These are phyloP conservation scores for Drechslera avenae DNA, from an alignment of 2,329 filamentous ascomycete species.

Conservation along the genomic window DNA sequence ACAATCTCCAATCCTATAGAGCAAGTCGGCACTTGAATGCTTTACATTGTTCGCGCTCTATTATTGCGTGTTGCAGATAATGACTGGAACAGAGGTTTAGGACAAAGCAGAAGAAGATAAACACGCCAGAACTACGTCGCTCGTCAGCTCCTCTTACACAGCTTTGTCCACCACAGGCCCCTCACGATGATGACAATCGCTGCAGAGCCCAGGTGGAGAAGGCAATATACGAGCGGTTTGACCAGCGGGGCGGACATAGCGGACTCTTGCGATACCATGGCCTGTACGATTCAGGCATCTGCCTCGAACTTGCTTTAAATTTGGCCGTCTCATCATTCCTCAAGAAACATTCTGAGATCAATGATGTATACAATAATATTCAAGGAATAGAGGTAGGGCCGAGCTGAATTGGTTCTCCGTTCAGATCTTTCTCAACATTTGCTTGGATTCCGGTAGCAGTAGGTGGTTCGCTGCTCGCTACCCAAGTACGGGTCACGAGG, in stretches of 20 bases:
- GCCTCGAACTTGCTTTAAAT: conserved; percentile 11
- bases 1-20: too few relatives aligned
- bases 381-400: not conserved
- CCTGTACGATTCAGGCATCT: conserved; percentile 12
- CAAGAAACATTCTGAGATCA: not conserved
- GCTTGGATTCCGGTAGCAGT: not conserved
- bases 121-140: too few relatives aligned
- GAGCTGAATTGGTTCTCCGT: not conserved
- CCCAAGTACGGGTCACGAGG: not conserved
- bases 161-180: too few relatives aligned
- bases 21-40: too few relatives aligned
- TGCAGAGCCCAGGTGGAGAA: conserved; percentile 6
- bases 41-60: too few relatives aligned
- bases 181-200: not conserved
- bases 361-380: too few relatives aligned
- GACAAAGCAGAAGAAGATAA: too few relatives aligned
- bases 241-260: conserved; percentile 10
- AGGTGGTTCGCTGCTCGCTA: not conserved
- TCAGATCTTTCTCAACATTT: not conserved
- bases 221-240: conserved; percentile 16
- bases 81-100: too few relatives aligned
- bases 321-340: conserved; percentile 1
- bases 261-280: conserved; percentile 15
- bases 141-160: too few relatives aligned
- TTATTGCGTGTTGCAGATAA: too few relatives aligned